Evolutionary conservation across 768 basidiomycete genomes (phyloP), one percentile per base, ranked within the genome.

Genomic region (Agrocybe praecox): DNA sequence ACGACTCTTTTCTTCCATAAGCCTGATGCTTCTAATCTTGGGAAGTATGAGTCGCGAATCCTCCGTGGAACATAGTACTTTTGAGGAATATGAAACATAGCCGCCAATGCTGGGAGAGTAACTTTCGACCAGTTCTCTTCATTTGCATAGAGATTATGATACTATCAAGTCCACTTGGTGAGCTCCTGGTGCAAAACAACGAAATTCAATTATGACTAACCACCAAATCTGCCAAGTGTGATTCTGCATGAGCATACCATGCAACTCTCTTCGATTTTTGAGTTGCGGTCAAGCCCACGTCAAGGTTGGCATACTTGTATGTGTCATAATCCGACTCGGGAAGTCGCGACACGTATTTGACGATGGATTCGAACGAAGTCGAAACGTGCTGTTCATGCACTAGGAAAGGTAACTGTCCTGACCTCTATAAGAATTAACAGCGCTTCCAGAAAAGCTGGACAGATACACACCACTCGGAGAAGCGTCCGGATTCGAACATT

Each of bases 321-420:
- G 67, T 59, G 29, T 60, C 34, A 65, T 57, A 51, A 45, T 70
- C 69, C 8, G 71, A 65, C 52, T 69, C 71, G 50, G 75, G 72
- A 22, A 87, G 71, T n/a, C 76, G 74, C 2, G 82, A 73, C 21
- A 90, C 77, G 63, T 90, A 90, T 61, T 82, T 82, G 26, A 87
- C 67, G 64, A 93, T 92, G 33, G 87, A 77, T 2, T 81, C 69
- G 23, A 89, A 71, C 1, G 84, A 77, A 0, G 85, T 72, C 15
- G 86, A 71, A 2, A 69, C 62, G 42, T 80, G 75, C 50, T 80
- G 74, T 2, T 77, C 84, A 72, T 91, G 84, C 0, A 79, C 80
- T 33, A 93, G 69, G 63, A 82, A 91, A 1, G 92, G 92, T 1
- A 94, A 76, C 64, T 85, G 85, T 15, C 91, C 90, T 92, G 49